These are phyloP conservation scores for Hemisphaericaspora xylanilytica DNA, from an alignment of 1,139 yeast genomes.

Conservation along the genomic window DNA sequence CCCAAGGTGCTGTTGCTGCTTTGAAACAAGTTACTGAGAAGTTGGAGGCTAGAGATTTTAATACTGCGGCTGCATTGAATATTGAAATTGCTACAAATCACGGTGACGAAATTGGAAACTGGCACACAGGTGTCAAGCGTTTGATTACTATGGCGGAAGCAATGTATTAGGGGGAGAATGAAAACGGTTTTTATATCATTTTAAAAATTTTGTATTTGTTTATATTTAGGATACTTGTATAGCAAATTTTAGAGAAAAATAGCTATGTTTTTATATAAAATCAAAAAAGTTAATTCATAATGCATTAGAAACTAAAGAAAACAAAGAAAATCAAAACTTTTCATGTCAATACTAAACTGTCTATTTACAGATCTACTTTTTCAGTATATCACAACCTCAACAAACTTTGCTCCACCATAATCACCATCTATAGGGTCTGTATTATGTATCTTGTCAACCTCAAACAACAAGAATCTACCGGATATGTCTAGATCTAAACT, in stretches of 20 bases:
- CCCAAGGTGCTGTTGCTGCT: conserved; percentile 53
- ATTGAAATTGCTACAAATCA: conserved; percentile 63
- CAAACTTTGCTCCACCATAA: conserved; percentile 54
- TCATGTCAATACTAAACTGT: not conserved
- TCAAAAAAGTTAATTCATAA: conserved; percentile 1
- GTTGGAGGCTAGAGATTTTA: conserved; percentile 54
- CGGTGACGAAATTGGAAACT: conserved; percentile 78
- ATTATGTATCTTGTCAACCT: conserved; percentile 49
- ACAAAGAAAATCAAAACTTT: not conserved
- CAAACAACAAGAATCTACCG: conserved; percentile 47
- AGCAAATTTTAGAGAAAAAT: not conserved
- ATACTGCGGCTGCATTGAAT: conserved; percentile 56
- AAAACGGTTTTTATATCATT: conserved; percentile 1
- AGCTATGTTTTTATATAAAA: not conserved
- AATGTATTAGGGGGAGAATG: conserved; percentile 18
- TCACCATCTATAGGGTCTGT: conserved; percentile 30
- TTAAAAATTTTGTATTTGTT: not conserved
- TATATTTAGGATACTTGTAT: not conserved
- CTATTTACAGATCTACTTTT: conserved; percentile 8
- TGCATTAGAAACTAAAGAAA: conserved; percentile 1
- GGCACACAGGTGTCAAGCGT: conserved; percentile 93
- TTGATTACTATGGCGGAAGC: conserved; percentile 75
- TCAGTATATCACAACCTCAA: conserved; percentile 45
- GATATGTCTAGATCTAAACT: conserved; percentile 25
- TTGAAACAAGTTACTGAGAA: conserved; percentile 52